Base-by-base conservation (phyloP, 2,329 filamentous ascomycete genomes). In the Orbilia blumenaviensis region DNA sequence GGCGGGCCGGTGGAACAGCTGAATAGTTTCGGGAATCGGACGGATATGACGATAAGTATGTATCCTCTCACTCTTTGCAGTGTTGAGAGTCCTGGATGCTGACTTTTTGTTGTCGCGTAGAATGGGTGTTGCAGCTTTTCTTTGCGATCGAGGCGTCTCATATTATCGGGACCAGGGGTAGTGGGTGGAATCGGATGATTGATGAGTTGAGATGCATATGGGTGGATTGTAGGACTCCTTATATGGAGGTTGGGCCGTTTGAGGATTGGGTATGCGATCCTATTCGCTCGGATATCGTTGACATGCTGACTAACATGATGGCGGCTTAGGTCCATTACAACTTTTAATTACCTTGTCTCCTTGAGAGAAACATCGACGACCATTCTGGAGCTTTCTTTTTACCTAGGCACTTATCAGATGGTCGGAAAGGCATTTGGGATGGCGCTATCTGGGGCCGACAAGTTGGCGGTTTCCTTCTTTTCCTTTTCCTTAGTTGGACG, bases 131-230 rank as follows among this genome's bases (percentile, higher is more conserved):
- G 56, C 79, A 80, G 46, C 54, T 80, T 14, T 77, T 79, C 36
- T 79, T 80, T 58, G 78, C 78, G 2, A 64, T 79, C 18, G 78
- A 79, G 60, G 77, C 77, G 32, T 69, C 78, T 34, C 62, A 66
- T 9, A 77, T 78, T 14, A 23, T 79, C 10, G 79, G 79, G 10
- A 79, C 78, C 7, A 64, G 78, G 48, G 78, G 79, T 14, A 79
- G 79, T 69, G 77, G 79, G 10, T 80, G 78, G 78, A 80, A 80
- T 48, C 52, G 78, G 6, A 76, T 80, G 38, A 80, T 79, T 21
- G 79, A 80, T 38, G 66, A 79, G 38, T 67, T 80, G 56, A 69
- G 79, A 23, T 80, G 79, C 41, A 68, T 79, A 18, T 80, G 78
- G 79, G 60, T 77, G 46, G 79, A 75, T 61, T 80, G 78, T 36